Evolutionary conservation across 2,329 filamentous ascomycete species (phyloP), one percentile per base, ranked within the genome.

Genomic region (Zasmidium cellare): DNA sequence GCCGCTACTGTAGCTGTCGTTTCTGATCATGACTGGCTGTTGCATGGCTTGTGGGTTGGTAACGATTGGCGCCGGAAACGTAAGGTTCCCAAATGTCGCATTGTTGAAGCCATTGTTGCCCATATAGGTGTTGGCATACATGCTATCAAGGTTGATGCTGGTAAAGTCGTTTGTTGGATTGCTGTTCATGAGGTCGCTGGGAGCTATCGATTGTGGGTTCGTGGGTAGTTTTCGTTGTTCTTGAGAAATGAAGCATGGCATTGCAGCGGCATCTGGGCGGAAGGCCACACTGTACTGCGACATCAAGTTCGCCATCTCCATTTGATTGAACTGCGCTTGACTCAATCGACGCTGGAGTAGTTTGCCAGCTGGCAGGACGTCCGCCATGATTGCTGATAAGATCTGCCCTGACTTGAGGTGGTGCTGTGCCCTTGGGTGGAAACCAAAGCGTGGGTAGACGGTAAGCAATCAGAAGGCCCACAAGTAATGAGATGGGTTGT

Each of bases 211-310:
- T n/a, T 56, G 48, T 24, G 50, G 55, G 28, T 61, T 53, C 56
- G 60, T 59, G 14, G 50, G 46, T 50, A 60, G n/a, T 25, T 51
- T 55, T 19, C 60, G 60, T 51, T 60, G 63, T 44, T 67, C 63
- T 45, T 59, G 53, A 7, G 51, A n/a, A 16, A 60, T 58, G 25
- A 65, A 56, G 24, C 56, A 59, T 49, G 61, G 56, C n/a, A 62
- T 31, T 24, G 59, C 56, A 16, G 63, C 49, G 22, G 57, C 50
- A 47, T 71, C 65, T 7, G 68, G 65, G 35, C 67, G 38, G 58
- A 71, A 70, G 9, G 63, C 63, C 58, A 65, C 65, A 53, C 63
- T 68, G 65, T 70, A 70, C 14, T 57, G 49, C n/a, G 68, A 66
- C 63, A 69, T 64, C 51, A 70, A 53, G 45, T 56, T 64, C 22